Conservation (phyloP, 306 rosid genomes). For the Casuarina equisetifolia region DNA sequence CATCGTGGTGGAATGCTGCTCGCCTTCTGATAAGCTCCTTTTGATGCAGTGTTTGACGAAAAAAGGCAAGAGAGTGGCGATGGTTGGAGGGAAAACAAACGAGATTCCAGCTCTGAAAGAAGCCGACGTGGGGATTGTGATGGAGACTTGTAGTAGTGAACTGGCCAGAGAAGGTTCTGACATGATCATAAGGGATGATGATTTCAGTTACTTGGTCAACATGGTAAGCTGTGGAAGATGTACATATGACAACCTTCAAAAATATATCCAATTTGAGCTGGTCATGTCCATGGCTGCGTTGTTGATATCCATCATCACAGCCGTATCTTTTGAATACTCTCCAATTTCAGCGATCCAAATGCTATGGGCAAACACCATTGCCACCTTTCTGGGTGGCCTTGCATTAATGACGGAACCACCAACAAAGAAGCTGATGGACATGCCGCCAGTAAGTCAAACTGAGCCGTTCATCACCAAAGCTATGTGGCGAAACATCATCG, state of each 20-base stretch:
- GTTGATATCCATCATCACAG: background rate
- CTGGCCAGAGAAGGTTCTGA: conserved; percentile 6
- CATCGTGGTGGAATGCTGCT: conserved; percentile 8
- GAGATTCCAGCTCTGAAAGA: conserved; percentile 24
- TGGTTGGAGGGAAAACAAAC: conserved; percentile 20
- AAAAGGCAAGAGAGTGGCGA: conserved; percentile 6
- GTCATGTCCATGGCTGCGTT: conserved; percentile 13
- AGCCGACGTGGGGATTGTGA: conserved; percentile 28
- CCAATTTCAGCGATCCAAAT: background rate
- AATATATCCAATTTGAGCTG: conserved; percentile 29
- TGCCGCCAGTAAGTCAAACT: background rate
- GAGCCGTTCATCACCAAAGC: conserved; percentile 15
- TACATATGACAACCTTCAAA: conserved; percentile 19
- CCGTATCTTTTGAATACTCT: background rate
- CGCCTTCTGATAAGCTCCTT: conserved; percentile 10
- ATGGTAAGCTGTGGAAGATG: conserved; percentile 14
- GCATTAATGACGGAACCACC: conserved; percentile 21
- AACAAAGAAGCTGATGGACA: conserved; percentile 10
- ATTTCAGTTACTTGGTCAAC: conserved; percentile 1
- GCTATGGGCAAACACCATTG: conserved; percentile 11
- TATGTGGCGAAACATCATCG: conserved; percentile 23
- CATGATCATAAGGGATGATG: background rate
- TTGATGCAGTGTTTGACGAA: conserved; percentile 10
- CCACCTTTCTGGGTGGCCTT: conserved; percentile 6
- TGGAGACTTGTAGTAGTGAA: conserved; percentile 7